These are phyloP conservation scores for Botrytis deweyae DNA, from an alignment of 2,329 filamentous ascomycete species.

Conservation along the genomic window DNA sequence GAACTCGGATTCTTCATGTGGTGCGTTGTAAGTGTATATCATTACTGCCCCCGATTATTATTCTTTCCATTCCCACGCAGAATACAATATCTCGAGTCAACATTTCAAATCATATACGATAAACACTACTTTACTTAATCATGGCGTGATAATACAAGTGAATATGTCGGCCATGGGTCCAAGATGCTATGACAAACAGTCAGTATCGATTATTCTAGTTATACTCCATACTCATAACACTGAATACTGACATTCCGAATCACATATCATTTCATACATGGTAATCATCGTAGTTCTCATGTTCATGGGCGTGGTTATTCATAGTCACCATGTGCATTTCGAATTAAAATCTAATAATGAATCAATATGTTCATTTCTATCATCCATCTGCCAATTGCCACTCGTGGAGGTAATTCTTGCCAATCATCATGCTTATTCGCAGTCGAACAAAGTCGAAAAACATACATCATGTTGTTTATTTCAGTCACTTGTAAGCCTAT, in stretches of 20 bases:
- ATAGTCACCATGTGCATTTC: too few relatives aligned
- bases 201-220: not conserved
- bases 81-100: not conserved
- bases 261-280: not conserved
- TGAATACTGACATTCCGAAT: not conserved
- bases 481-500: not conserved
- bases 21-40: not conserved
- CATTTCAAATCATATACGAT: not conserved
- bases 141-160: not conserved
- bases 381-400: not conserved
- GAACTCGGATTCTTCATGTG: not conserved
- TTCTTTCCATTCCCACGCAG: not conserved
- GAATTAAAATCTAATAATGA: not conserved
- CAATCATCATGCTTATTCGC: not conserved
- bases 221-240: not conserved
- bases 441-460: not conserved
- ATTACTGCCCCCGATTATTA: not conserved
- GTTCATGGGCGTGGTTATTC: too few relatives aligned
- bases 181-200: not conserved
- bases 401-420: accelerated
- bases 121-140: not conserved
- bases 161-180: not conserved
- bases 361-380: not conserved
- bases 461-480: not conserved
- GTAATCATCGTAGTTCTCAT: not conserved